Conservation (phyloP, 768 basidiomycete genomes). For the Sutorius australiensis region DNA sequence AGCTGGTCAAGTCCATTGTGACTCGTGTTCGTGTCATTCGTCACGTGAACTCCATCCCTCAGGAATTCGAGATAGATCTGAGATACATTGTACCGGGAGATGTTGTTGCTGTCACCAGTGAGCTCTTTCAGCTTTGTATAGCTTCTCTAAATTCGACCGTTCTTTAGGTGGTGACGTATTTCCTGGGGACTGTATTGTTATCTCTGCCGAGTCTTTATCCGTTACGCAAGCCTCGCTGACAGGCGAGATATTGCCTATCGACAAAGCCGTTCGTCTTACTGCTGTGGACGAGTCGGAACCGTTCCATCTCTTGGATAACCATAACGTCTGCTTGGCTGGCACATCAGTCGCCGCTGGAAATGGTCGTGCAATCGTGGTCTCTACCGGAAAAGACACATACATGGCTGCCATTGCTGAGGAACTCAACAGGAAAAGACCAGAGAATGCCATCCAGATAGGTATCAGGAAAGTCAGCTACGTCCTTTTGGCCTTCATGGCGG, state of each 20-base stretch:
- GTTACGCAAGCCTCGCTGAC: slow-evolving; percentile 36
- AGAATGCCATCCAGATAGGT: slow-evolving; percentile 32
- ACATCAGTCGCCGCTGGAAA: slow-evolving; percentile 34
- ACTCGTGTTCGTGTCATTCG: slow-evolving; percentile 33
- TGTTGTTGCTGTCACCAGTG: slow-evolving; percentile 30
- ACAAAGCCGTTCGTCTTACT: slow-evolving; percentile 23
- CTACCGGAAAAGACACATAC: slow-evolving; percentile 33
- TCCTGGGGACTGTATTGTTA: slow-evolving; percentile 34
- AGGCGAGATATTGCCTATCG: slow-evolving; percentile 35
- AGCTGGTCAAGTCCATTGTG: slow-evolving; percentile 32
- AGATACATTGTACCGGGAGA: slow-evolving; percentile 33
- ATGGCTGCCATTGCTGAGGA: slow-evolving; percentile 35
- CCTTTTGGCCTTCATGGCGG: slow-evolving; percentile 30
- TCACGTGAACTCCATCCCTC: slow-evolving; percentile 13
- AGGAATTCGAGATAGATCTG: slow-evolving; percentile 30
- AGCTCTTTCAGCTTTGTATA: not conserved
- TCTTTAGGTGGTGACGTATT: slow-evolving; percentile 33
- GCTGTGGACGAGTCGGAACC: slow-evolving; percentile 13
- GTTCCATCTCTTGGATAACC: slow-evolving; percentile 31
- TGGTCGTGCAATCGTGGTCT: slow-evolving; percentile 29
- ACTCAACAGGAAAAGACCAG: slow-evolving; percentile 29
- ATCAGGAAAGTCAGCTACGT: slow-evolving; percentile 35
- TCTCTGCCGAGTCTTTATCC: slow-evolving; percentile 32
- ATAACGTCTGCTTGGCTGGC: slow-evolving; percentile 33
- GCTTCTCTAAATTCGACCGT: not conserved